Conservation (phyloP, 106 monocot genomes). For the Triglochin maritima region DNA sequence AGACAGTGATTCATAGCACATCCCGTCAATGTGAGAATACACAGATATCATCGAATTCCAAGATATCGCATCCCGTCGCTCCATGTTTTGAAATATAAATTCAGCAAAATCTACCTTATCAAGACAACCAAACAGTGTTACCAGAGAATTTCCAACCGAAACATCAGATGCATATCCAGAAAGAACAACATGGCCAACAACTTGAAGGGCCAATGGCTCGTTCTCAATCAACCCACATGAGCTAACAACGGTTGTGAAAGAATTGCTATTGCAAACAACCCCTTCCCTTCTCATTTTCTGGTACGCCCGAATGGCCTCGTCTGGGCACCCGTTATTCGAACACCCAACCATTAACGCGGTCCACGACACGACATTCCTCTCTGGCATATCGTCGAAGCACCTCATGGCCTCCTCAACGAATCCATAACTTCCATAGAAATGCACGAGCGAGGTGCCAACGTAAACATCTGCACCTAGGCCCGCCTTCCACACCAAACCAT, state of each 20-base stretch:
- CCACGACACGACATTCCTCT: constrained; percentile 85
- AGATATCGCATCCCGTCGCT: constrained; percentile 46
- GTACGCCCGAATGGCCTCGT: constrained; percentile 49
- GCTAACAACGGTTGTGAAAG: constrained; percentile 53
- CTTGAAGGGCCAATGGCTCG: constrained; percentile 40
- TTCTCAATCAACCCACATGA: constrained; percentile 41
- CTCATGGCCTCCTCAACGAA: constrained; percentile 28
- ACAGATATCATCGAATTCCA: constrained; percentile 84
- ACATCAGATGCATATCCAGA: constrained; percentile 48
- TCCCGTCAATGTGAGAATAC: constrained; percentile 35
- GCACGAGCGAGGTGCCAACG: constrained; percentile 64
- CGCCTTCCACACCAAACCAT: constrained; percentile 36
- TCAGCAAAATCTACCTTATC: constrained; percentile 37
- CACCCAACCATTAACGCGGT: constrained; percentile 67
- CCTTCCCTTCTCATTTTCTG: constrained; percentile 46
- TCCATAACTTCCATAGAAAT: constrained; percentile 52
- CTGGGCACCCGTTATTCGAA: constrained; percentile 33
- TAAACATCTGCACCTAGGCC: constrained; percentile 53
- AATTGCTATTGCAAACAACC: constrained; percentile 56
- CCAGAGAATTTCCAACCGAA: constrained; percentile 65
- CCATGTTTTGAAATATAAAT: constrained; percentile 42
- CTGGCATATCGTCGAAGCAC: constrained; percentile 51
- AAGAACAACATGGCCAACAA: constrained; percentile 52
- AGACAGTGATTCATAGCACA: constrained; percentile 30
- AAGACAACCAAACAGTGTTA: constrained; percentile 47